Base-by-base conservation (phyloP, 306 rosid genomes). In the Citrullus amarus region DNA sequence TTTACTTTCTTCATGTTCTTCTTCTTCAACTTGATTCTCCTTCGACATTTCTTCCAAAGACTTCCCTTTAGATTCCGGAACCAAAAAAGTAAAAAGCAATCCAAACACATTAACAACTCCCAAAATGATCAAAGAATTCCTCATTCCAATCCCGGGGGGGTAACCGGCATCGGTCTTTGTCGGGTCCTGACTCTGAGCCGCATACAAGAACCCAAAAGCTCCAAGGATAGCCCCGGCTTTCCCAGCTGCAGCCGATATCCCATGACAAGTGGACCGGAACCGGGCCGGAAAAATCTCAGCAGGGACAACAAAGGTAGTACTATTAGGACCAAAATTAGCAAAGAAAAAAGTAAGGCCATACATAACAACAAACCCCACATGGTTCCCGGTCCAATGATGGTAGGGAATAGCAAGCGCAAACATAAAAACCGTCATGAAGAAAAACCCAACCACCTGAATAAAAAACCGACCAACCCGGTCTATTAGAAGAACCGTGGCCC, bases 321-420 rank as follows among this genome's bases (percentile, higher is more conserved):
- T 78, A 71, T 92, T 90, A 11, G 97, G 95, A 41, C 97, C 97
- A 78, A 92, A 90, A 70, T 90, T 92, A n/a, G 95, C 91, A 69
- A 92, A 92, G 84, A 92, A 90, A 73, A 92, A 86, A 20, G 91
- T 90, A 5, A 87, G 79, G 3, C 88, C 91, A 65, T 82, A 90
- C 72, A 92, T 83, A 43, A 84, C 78, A 22, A 79, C 58, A 83
- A 92, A 92, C 76, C 72, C 73, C 0, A 78, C 84, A 73, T 57
- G 57, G 86, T 6, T 83, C 56, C 28, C 59, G 1, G 15, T 79
- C 84, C 78, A 90, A 6, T 82, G 84, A 17, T 72, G 69, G 74
- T 90, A 92, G 4, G 88, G 84, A 51, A 90, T 25, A 36, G 83
- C 83, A 73, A 91, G 66, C 2, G 70, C 85, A 6, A 88, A 80